These are phyloP conservation scores for Imleria badia DNA, from an alignment of 768 basidiomycete genomes.

Conservation along the genomic window DNA sequence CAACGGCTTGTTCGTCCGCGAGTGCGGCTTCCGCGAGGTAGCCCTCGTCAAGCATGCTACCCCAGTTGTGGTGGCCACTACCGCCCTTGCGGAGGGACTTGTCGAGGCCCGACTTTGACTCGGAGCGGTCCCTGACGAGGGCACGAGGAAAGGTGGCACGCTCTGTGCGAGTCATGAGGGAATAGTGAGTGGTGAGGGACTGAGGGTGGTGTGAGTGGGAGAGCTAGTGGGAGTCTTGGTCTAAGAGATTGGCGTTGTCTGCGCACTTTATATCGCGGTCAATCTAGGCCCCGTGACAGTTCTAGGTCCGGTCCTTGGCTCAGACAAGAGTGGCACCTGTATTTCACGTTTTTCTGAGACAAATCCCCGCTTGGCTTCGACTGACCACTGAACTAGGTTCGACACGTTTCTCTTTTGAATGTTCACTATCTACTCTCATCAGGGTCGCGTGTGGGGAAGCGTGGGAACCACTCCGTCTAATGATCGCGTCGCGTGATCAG, in stretches of 20 bases:
- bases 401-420: background rate
- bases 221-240: background rate
- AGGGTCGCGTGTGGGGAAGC: slow-evolving; percentile 20
- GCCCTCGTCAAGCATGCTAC: slow-evolving; percentile 61
- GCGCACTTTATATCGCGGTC: slow-evolving; percentile 22
- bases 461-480: slow-evolving; percentile 22
- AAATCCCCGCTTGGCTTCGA: background rate
- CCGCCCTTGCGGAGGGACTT: slow-evolving; percentile 74
- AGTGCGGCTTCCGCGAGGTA: slow-evolving; percentile 58
- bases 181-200: background rate
- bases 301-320: background rate
- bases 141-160: slow-evolving; percentile 73
- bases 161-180: slow-evolving; percentile 76
- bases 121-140: slow-evolving; percentile 72
- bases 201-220: background rate
- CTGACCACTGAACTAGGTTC: background rate
- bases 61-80: slow-evolving; percentile 86
- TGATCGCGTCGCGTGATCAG: slow-evolving; percentile 10
- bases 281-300: background rate
- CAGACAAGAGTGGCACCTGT: background rate
- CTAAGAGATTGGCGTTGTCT: background rate
- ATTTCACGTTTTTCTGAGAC: background rate
- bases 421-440: background rate
- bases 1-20: slow-evolving; percentile 56
- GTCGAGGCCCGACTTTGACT: slow-evolving; percentile 75